phyloP scores from a whole-genome alignment of 106 monocot species.

The Dendrobium officinale region DNA sequence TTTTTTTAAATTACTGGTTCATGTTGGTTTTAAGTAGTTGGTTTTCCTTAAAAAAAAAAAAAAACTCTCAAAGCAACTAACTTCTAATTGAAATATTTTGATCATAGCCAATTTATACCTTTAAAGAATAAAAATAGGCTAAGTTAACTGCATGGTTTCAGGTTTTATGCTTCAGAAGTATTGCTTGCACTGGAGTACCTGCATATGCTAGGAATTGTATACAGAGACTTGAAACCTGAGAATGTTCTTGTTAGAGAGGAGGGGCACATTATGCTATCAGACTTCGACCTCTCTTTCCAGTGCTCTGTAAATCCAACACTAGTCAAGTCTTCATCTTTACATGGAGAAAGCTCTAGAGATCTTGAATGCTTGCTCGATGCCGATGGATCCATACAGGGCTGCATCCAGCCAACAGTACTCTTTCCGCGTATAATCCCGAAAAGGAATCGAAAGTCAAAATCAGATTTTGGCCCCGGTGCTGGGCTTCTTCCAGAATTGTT shows the following conservation, averaged over 20 bases:
- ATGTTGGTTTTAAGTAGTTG: too few relatives aligned
- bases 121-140: too few relatives aligned
- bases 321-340: slow-evolving; percentile 19
- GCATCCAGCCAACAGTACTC: slow-evolving; percentile 26
- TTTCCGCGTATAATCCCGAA: slow-evolving; percentile 28
- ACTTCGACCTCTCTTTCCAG: slow-evolving; percentile 52
- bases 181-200: slow-evolving; percentile 25
- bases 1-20: too few relatives aligned
- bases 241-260: slow-evolving; percentile 29
- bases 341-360: slow-evolving; percentile 2
- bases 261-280: slow-evolving; percentile 62
- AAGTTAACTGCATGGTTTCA: not conserved
- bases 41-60: too few relatives aligned
- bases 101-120: too few relatives aligned
- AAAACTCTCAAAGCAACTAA: too few relatives aligned
- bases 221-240: slow-evolving; percentile 28
- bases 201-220: slow-evolving; percentile 27
- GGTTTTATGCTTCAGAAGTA: slow-evolving; percentile 27
- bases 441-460: slow-evolving; percentile 12
- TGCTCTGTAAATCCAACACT: slow-evolving; percentile 24
- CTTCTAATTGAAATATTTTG: too few relatives aligned
- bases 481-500: slow-evolving; percentile 19
- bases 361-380: slow-evolving; percentile 13
- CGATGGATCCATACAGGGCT: slow-evolving; percentile 18
- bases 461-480: slow-evolving; percentile 2